Percentiles rank a stretch among this genome's conserved stretches.
phyloP scores from a whole-genome alignment of 495 filamentous ascomycete species.

The Parathielavia appendiculata region DNA sequence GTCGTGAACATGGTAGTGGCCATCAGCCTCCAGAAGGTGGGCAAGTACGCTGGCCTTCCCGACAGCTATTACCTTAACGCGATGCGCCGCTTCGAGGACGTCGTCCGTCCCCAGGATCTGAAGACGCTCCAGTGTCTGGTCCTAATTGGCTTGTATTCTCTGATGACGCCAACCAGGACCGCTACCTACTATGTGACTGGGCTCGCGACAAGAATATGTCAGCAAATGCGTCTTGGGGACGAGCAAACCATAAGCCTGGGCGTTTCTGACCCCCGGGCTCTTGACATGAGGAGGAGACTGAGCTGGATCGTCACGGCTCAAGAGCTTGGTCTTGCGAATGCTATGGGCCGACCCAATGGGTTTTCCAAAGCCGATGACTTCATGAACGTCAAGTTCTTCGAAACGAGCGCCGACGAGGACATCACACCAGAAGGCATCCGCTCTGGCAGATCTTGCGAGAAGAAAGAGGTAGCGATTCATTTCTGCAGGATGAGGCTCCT shows the following conservation, averaged over 20 bases:
- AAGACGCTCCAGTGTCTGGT: conserved; percentile 85
- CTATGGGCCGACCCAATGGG: conserved; percentile 74
- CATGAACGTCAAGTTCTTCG: conserved; percentile 77
- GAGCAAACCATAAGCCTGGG: conserved; percentile 72
- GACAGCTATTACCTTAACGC: conserved; percentile 90
- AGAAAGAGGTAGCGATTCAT: conserved; percentile 83
- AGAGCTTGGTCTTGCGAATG: conserved; percentile 83
- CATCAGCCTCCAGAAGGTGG: conserved; percentile 85
- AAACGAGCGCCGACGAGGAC: conserved; percentile 67
- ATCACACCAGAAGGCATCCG: conserved; percentile 75
- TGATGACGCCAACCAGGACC: conserved; percentile 83
- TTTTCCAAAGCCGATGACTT: conserved; percentile 74
- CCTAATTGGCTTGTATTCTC: conserved; percentile 84
- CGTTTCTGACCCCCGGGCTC: conserved; percentile 56
- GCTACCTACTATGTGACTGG: conserved; percentile 89
- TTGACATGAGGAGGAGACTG: conserved; percentile 83
- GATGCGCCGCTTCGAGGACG: conserved; percentile 69
- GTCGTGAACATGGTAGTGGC: conserved; percentile 83
- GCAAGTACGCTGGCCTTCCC: conserved; percentile 76
- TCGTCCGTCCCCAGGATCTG: conserved; percentile 74
- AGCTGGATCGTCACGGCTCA: conserved; percentile 81
- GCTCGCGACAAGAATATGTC: conserved; percentile 74
- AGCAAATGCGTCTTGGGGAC: conserved; percentile 77
- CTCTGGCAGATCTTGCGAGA: conserved; percentile 60
- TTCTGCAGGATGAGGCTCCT: conserved; percentile 87